Conservation (phyloP, 2,329 filamentous ascomycete species). For the Pseudopyrenochaeta lycopersici region DNA sequence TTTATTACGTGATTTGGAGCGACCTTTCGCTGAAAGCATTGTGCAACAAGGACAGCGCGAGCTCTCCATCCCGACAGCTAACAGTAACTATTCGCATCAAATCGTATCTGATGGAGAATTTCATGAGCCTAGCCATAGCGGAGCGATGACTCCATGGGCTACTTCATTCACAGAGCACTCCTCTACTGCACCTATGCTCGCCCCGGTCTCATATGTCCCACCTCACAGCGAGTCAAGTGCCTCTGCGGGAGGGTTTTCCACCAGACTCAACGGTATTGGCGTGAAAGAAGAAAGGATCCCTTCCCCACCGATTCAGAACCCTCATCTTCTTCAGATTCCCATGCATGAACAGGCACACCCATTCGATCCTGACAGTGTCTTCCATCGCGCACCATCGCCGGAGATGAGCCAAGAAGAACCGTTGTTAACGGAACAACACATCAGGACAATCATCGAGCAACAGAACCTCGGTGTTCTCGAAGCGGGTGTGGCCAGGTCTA, state of each 20-base stretch:
- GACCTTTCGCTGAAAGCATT: not conserved
- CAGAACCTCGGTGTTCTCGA: slow-evolving; percentile 49
- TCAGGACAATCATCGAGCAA: slow-evolving; percentile 47
- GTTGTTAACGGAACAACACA: slow-evolving; percentile 16
- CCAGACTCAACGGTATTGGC: not conserved
- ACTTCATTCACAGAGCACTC: too few relatives aligned
- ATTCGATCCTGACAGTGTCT: slow-evolving; percentile 26
- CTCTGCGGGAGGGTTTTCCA: not conserved
- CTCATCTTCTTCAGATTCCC: not conserved
- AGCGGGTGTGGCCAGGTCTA: slow-evolving; percentile 49
- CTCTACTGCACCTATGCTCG: not conserved
- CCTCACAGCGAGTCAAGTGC: not conserved
- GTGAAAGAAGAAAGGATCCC: slow-evolving; percentile 4
- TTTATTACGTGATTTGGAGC: not conserved
- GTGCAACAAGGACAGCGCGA: not conserved
- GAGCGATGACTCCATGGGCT: not conserved
- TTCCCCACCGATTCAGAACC: not conserved
- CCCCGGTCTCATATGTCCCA: not conserved
- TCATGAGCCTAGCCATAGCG: not conserved
- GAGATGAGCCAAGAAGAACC: slow-evolving; percentile 7
- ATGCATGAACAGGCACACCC: not conserved
- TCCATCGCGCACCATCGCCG: slow-evolving; percentile 23
- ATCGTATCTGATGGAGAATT: not conserved
- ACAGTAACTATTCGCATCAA: not conserved
- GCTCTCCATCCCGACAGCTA: not conserved